Conservation (phyloP, 1,284 basidiomycete species). For the Rhodotorula sp. region DNA sequence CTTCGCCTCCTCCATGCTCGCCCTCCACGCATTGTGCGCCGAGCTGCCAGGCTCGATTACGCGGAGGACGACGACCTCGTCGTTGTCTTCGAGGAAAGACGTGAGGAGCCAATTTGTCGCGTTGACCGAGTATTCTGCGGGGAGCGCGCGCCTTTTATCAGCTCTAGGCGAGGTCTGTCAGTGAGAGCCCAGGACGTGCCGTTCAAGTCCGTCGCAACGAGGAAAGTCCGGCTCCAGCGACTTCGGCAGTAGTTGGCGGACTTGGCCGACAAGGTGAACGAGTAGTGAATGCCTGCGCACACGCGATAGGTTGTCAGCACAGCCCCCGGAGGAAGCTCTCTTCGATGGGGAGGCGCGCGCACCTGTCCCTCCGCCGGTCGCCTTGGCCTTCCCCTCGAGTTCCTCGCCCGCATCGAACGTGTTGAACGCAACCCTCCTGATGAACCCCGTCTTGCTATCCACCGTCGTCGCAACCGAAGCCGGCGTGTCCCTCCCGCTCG, state of each 20-base stretch:
- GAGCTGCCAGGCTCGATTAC: slow-evolving; percentile 64
- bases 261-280: slow-evolving; percentile 65
- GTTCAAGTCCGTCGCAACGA: slow-evolving; percentile 85
- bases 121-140: slow-evolving; percentile 68
- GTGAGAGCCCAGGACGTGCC: slow-evolving; percentile 18
- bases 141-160: background rate
- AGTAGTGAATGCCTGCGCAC: slow-evolving; percentile 30
- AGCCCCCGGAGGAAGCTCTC: background rate
- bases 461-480: background rate
- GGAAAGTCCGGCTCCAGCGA: slow-evolving; percentile 80
- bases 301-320: background rate
- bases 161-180: background rate
- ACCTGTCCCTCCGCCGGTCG: slow-evolving; percentile 59
- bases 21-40: slow-evolving; percentile 29
- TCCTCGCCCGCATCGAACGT: slow-evolving; percentile 59
- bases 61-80: slow-evolving; percentile 87
- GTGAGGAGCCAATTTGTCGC: slow-evolving; percentile 73
- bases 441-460: background rate
- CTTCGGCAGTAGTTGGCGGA: slow-evolving; percentile 76
- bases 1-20: slow-evolving; percentile 70
- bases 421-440: slow-evolving; percentile 83
- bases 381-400: slow-evolving; percentile 43
- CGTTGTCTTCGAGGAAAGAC: slow-evolving; percentile 62
- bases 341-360: slow-evolving; percentile 15
- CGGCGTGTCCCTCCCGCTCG: background rate